phyloP scores from a whole-genome alignment of 2,329 filamentous ascomycete genomes.

The Penicillium sclerotigenum region DNA sequence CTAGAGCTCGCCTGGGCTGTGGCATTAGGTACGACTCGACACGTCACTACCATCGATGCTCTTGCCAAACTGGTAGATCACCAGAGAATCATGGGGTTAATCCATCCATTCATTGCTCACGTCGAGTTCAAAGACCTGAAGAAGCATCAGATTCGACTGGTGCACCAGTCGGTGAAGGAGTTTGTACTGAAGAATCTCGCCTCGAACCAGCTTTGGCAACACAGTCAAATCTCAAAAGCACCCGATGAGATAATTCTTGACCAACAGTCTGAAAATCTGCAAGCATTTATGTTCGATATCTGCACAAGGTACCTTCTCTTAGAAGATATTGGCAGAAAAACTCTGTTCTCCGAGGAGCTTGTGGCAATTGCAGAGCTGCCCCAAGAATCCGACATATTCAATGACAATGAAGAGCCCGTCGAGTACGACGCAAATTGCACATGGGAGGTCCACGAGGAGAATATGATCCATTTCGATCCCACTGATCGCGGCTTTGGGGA shows the following conservation, averaged over 20 bases:
- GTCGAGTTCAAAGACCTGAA: slow-evolving; percentile 13
- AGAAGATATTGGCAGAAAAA: slow-evolving; percentile 27
- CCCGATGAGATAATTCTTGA: slow-evolving; percentile 1
- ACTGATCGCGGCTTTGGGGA: slow-evolving; percentile 26
- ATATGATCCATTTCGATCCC: slow-evolving; percentile 29
- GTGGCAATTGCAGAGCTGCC: slow-evolving; percentile 25
- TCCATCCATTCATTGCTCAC: slow-evolving; percentile 17
- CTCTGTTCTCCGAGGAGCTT: slow-evolving; percentile 31
- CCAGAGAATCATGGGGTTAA: slow-evolving; percentile 24
- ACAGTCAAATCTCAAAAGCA: neutral
- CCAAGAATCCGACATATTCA: slow-evolving; percentile 24
- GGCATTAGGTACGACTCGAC: neutral
- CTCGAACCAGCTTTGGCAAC: neutral
- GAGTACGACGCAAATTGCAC: slow-evolving; percentile 22
- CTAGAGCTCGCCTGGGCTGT: no score
- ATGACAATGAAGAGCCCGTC: slow-evolving; percentile 15
- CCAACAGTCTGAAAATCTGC: slow-evolving; percentile 1
- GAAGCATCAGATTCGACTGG: slow-evolving; percentile 19
- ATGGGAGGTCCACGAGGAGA: slow-evolving; percentile 36
- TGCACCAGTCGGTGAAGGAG: slow-evolving; percentile 23
- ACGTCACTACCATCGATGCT: slow-evolving; percentile 23
- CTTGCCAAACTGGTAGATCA: slow-evolving; percentile 24
- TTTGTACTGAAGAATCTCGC: slow-evolving; percentile 9
- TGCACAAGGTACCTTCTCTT: slow-evolving; percentile 27
- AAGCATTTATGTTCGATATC: slow-evolving; percentile 23